Evolutionary conservation across 1,139 yeast species (phyloP), one percentile per base, ranked within the genome.

Genomic region (Lipomyces yarrowii): DNA sequence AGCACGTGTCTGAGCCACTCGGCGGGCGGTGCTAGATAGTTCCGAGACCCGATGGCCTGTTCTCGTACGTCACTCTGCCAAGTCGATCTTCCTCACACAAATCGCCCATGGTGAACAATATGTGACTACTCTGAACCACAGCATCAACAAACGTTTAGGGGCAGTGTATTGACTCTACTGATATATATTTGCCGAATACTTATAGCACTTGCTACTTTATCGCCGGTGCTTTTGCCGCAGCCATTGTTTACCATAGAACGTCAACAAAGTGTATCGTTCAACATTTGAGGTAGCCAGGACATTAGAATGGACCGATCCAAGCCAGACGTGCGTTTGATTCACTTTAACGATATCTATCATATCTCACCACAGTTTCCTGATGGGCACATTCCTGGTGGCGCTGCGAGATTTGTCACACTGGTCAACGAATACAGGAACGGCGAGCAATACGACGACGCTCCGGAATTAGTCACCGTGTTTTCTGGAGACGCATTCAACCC

Each of bases 341-440:
- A 69, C 55, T 69, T 69, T 60, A 69, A 69, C 57, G 71, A 69
- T 54, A 70, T 69, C 54, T 69, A 69, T 42, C 70, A 69, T 52
- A 65, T 69, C 37, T 32, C 69, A 4, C 65, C 69, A 1, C 62
- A 57, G 52, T 58, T 59, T 46, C 64, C 67, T n/a, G 53, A 61
- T 15, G 55, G 64, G 10, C 42, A 64, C 7, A n/a, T 68, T 10
- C 69, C 70, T 30, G 71, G 71, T 21, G 71, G 71, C 26, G 71
- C 71, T n/a, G 62, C 71, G n/a, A 66, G 71, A 39, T 69, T 69
- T 42, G 70, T 69, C 54, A 60, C 71, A 18, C 59, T 65, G 15
- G 59, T 67, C 37, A 56, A 65, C 11, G 51, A 61, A 53, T 68
- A 67, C 51, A 60, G 65, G 18, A 59, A 46, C 37, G 63, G 52